Percentiles rank a stretch among this genome's conserved stretches.
Evolutionary conservation across 2,329 filamentous ascomycete genomes (phyloP).

Genomic region (Arthrobotrys musiformis): DNA sequence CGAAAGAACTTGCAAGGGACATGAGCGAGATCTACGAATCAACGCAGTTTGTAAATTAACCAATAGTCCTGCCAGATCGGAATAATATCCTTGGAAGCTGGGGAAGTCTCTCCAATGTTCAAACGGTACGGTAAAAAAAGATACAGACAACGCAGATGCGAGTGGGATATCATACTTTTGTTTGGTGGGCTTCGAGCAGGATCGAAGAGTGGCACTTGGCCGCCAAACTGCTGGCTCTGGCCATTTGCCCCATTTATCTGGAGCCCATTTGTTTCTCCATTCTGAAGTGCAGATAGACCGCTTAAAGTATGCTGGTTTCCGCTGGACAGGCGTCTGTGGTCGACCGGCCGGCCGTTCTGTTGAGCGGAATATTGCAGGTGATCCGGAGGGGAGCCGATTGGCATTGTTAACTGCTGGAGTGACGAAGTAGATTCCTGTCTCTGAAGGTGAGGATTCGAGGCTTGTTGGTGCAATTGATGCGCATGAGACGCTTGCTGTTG

Average conservation of each 20-base stretch:
- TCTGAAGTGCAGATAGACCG: conserved; percentile 37
- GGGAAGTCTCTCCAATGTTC: conserved; percentile 28
- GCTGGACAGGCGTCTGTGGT: conserved; percentile 54
- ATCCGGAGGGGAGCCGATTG: conserved; percentile 55
- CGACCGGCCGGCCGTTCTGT: conserved; percentile 50
- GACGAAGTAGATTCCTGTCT: conserved; percentile 50
- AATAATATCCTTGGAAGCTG: conserved; percentile 43
- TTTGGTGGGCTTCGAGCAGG: conserved; percentile 49
- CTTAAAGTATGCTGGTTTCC: conserved; percentile 51
- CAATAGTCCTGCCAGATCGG: conserved; percentile 37
- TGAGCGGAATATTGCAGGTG: conserved; percentile 55
- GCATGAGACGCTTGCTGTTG: conserved; percentile 36
- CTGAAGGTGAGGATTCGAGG: conserved; percentile 50
- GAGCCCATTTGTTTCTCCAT: conserved; percentile 46
- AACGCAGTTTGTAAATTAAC: conserved; percentile 48
- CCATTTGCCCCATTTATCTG: conserved; percentile 49
- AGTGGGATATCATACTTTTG: conserved; percentile 48
- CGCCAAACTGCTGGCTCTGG: conserved; percentile 25
- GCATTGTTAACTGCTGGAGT: conserved; percentile 40
- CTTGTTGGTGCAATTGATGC: conserved; percentile 54
- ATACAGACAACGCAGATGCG: conserved; percentile 12
- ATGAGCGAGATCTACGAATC: conserved; percentile 82
- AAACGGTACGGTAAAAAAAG: not conserved
- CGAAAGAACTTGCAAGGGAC: conserved; percentile 99
- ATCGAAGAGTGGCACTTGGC: conserved; percentile 34